Evolutionary conservation across 768 basidiomycete species (phyloP).

Genomic region (Termitomyces sp.): DNA sequence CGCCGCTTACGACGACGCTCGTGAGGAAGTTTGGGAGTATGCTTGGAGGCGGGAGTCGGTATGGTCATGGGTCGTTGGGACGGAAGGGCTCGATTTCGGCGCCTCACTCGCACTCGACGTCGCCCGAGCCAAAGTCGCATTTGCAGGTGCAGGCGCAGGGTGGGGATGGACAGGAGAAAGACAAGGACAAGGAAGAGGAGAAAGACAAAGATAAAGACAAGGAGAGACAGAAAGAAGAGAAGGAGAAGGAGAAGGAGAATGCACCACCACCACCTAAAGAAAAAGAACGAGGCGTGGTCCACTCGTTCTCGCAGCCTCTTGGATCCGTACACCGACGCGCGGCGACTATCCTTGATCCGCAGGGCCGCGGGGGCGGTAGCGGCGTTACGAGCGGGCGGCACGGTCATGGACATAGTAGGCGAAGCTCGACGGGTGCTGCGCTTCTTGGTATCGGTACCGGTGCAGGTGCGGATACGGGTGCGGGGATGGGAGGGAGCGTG

Average conservation of each 20-base stretch:
- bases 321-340: slow-evolving; percentile 1
- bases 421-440: slow-evolving; percentile 76
- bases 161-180: not conserved
- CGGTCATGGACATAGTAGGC: no score
- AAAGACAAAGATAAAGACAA: no score
- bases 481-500: slow-evolving; percentile 43
- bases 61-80: slow-evolving; percentile 30
- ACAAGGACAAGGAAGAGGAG: not conserved
- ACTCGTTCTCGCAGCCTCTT: not conserved
- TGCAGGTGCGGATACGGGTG: no score
- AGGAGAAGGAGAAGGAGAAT: not conserved
- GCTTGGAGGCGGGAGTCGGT: slow-evolving; percentile 43
- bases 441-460: no score
- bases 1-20: slow-evolving; percentile 61
- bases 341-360: not conserved
- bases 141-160: not conserved
- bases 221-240: not conserved
- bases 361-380: no score
- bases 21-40: slow-evolving; percentile 76
- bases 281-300: not conserved
- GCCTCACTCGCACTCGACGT: slow-evolving; percentile 15
- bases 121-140: slow-evolving; percentile 10
- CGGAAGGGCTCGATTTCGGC: slow-evolving; percentile 32
- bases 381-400: no score
- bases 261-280: not conserved